phyloP scores from a whole-genome alignment of 495 filamentous ascomycete species.

The Aspergillus olivimuriae region DNA sequence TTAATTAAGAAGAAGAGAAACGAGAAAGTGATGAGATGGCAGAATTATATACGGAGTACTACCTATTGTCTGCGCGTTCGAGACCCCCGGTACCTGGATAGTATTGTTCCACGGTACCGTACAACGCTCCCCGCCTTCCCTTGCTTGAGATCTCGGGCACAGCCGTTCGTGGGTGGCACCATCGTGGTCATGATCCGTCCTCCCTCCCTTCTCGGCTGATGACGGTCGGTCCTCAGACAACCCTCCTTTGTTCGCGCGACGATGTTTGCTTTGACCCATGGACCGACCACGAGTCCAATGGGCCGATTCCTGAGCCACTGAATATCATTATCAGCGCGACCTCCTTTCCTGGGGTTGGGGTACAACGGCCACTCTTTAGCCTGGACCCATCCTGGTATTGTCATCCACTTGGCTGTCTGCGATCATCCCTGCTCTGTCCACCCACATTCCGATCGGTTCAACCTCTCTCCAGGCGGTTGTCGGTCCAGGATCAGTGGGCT shows the following conservation, averaged over 20 bases:
- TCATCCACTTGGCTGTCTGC: too few relatives aligned
- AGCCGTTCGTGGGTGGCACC: constrained; percentile 20
- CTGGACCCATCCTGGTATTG: too few relatives aligned
- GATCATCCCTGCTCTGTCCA: not conserved
- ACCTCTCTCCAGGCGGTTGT: not conserved
- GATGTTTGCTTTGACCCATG: too few relatives aligned
- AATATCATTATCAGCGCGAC: not conserved
- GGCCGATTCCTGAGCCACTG: not conserved
- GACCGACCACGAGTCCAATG: too few relatives aligned
- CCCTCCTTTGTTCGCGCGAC: too few relatives aligned
- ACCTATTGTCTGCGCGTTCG: too few relatives aligned
- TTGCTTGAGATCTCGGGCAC: constrained; percentile 25
- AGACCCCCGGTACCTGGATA: constrained; percentile 12
- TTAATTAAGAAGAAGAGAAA: not conserved
- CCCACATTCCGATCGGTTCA: constrained; percentile 8
- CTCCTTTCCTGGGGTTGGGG: not conserved
- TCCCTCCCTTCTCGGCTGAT: constrained; percentile 3
- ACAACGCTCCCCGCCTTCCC: constrained; percentile 21
- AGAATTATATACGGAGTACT: not conserved
- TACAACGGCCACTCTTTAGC: not conserved
- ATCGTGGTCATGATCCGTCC: constrained; percentile 11
- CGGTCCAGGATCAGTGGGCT: not conserved
- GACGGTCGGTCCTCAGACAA: not conserved
- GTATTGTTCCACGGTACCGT: constrained; percentile 17
- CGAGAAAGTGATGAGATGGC: not conserved